These are phyloP conservation scores for Malassezia brasiliensis DNA, from an alignment of 1,284 basidiomycete species.

Conservation along the genomic window DNA sequence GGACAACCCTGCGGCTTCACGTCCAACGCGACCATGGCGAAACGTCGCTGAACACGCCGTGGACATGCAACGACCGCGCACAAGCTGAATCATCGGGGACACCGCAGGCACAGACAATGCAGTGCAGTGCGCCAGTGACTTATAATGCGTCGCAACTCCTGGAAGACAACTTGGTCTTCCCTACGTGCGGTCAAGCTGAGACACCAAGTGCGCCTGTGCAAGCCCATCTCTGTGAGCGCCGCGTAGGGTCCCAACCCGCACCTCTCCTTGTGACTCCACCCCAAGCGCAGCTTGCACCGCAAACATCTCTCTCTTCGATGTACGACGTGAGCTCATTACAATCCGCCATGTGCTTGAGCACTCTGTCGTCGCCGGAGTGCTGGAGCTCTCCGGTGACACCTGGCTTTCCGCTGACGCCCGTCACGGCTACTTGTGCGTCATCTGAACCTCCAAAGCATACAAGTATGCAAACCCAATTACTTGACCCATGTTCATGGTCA, in stretches of 20 bases:
- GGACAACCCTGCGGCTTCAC: constrained; percentile 51
- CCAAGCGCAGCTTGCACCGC: neutral
- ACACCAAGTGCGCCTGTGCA: no score
- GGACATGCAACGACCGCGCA: no score
- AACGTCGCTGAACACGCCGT: neutral
- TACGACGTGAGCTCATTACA: neutral
- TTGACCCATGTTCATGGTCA: no score
- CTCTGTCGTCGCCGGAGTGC: constrained; percentile 1
- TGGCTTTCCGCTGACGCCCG: neutral
- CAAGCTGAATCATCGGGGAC: no score
- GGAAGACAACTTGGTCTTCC: no score
- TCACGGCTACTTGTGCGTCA: neutral
- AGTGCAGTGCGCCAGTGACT: no score
- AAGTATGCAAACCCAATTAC: neutral
- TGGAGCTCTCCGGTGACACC: neutral
- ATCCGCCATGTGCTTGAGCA: neutral
- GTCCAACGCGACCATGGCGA: constrained; percentile 6
- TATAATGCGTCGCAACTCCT: no score
- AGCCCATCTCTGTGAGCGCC: neutral
- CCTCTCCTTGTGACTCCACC: neutral
- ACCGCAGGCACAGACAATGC: no score
- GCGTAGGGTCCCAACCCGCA: neutral
- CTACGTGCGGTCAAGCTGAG: no score
- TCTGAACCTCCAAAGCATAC: neutral
- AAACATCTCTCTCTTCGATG: neutral